Evolutionary conservation across 164 flowering plant genomes (phyloP).

Genomic region (grape (Vitis vinifera)): ASM3070453v1 NC_081815.1:3148501-3149000

Average conservation of each 20-base stretch:
- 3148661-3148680: background rate
- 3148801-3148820: too few relatives aligned
- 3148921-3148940: constrained; percentile 96
- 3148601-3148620: background rate
- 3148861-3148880: background rate
- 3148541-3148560: background rate
- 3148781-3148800: too few relatives aligned
- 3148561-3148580: background rate
- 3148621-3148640: background rate
- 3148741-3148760: too few relatives aligned
- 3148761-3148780: background rate
- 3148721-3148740: too few relatives aligned
- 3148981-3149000: constrained; percentile 65
- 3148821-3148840: too few relatives aligned
- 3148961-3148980: constrained; percentile 98
- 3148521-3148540: background rate
- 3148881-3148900: constrained; percentile 1
- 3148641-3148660: background rate
- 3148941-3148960: constrained; percentile 80
- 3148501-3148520: background rate
- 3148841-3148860: too few relatives aligned
- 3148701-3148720: too few relatives aligned
- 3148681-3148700: too few relatives aligned
- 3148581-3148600: background rate
- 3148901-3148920: constrained; percentile 86